Base-by-base conservation (phyloP, 1,284 basidiomycete genomes). In the Moesziomyces sp. region DNA sequence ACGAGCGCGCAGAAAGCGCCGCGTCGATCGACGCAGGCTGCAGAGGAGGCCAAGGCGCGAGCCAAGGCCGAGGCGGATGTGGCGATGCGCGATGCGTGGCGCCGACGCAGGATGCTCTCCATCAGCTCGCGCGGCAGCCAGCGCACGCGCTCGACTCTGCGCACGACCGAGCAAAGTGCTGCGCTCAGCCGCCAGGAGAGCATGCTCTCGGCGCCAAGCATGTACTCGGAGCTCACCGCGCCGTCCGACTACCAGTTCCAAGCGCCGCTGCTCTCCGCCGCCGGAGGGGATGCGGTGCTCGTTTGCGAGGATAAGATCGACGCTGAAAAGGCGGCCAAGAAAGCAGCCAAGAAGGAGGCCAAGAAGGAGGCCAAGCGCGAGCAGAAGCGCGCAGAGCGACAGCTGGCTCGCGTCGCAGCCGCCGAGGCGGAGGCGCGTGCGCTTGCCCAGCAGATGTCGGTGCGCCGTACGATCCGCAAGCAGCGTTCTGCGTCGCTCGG, bases 171-270 rank as follows among this genome's bases (percentile, higher is more conserved):
- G 18, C 9, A 28, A 5, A 42, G 18, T 2, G 46, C 18, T 10
- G 23, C 46, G 28, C 48, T 67, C 7, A 61, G 46, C n/a, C 50
- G 65, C 3, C n/a, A 58, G 18, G 58, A 58, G 44, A 74, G 70
- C 47, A 26, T 64, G 35, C 52, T 21, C 3, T 64, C 65, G 14
- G 38, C 59, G 46, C 56, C 51, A 3, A 74, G 70, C 30, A 26
- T 67, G 49, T 75, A 75, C 47, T 71, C 73, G 28, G 63, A 66
- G 44, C 46, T 75, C 52, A 75, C 73, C 5, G 73, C 68, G 10
- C 50, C 58, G 2, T 71, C 68, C 1, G 73, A 71, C 44, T 75
- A 75, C 58, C 55, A 52, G 46, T 63, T 67, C 46, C 65, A 51
- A 24, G 60, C 70, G 14, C 65, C 70, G 33, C 47, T 73, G 24